Base-by-base conservation (phyloP, 768 basidiomycete species). In the Agaricus blazei region DNA sequence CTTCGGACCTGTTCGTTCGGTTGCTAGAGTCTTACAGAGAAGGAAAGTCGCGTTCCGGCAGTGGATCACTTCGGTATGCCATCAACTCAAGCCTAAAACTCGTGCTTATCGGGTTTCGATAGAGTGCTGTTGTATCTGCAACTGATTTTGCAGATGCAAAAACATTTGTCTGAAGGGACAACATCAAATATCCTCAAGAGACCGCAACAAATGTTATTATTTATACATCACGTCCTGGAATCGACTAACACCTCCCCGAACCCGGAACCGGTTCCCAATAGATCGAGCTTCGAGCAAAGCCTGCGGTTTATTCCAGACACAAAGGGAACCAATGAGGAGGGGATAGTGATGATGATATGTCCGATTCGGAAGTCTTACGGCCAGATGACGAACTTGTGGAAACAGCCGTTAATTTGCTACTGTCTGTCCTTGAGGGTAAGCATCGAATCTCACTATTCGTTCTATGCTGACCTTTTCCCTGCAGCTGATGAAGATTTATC, bases 351-450 rank as follows among this genome's bases (percentile, higher is more conserved):
- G 80, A 80, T 58, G 84, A 86, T 26, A 75, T 70, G 41, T 68
- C 72, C 15, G 74, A 74, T 46, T 68, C 67, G 1, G 74, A 73
- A 26, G 62, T 64, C 5, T 66, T 75, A 45, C 69, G 68, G 24
- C 69, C 71, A 4, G 80, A 84, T 61, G 76, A 84, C 31, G 87
- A 88, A 53, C 81, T 96, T 75, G 73, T 79, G 0, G 80, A 84
- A 57, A 96, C 93, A 0, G 83, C 91, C 0, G 68, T 97, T 23
- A 89, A 87, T 56, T 69, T 97, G 0, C 70, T 98, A 26, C 78
- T 98, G 3, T 85, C 94, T 1, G 79, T 92, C 36, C 76, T 98
- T 28, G 93, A 96, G 83, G 89, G 95, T 93, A 62, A 58, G 57
- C 68, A 34, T 9, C 36, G 60, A 14, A 45, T 57, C 46, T 47